Base-by-base conservation (phyloP, 1,139 yeast genomes). In the Debaryomyces nepalensis region DNA sequence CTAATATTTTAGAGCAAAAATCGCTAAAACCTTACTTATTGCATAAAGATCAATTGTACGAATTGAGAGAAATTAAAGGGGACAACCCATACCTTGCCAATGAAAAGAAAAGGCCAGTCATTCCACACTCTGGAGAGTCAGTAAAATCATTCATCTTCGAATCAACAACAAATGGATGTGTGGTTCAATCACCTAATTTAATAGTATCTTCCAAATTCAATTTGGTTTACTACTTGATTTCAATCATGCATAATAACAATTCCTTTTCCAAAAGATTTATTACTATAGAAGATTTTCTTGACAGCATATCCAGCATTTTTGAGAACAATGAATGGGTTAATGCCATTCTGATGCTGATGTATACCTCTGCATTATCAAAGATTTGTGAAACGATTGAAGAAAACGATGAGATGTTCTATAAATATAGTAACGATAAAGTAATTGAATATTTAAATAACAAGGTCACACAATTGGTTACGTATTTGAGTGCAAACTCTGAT, bases 231-330 rank as follows among this genome's bases (percentile, higher is more conserved):
- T 54, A 71, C 9, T 51, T 81, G 41, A 57, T 79, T 9, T 50
- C 68, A 3, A 62, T 67, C 40, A 68, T 79, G 52, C 52, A 59
- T 26, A 46, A 50, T 9, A 50, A 63, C 10, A 64, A 64, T n/a
- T 58, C 59, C 12, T 55, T 58, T 29, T 48, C 52, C 23, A 53
- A 60, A 15, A 61, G 81, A 24, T 72, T 66, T 48, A 64, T 75
- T 21, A 64, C 78, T 0, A 50, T 67, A 11, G 82, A 80, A 26
- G 84, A 81, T 51, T 51, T 80, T 3, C 50, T 68, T 12, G 87
- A 82, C 49, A 57, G 60, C 12, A 50, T 77, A 24, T 53, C 51
- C 4, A 43, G 51, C 26, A 14, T 41, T 5, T 46, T 54, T 26
- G 56, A 53, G 2, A 51, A 56, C 0, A 54, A 57, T 4, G 59